A percentile compares a stretch with the other conserved stretches of the same genome.
phyloP scores from a whole-genome alignment of 441 rosid species.

The Syzygium syzygioides region DNA sequence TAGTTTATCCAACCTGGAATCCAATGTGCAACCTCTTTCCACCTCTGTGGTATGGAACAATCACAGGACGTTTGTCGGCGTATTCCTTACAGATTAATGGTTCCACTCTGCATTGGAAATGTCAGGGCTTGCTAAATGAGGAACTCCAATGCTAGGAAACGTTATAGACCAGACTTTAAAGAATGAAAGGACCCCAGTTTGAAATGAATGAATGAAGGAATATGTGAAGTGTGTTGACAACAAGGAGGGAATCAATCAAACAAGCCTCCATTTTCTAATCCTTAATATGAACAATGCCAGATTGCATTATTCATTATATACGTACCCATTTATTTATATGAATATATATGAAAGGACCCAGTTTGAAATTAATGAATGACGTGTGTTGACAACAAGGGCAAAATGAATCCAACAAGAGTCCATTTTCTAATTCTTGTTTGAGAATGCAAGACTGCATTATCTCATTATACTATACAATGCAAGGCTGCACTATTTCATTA shows the following conservation, averaged over 20 bases:
- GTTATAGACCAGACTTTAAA: background rate
- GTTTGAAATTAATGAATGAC: background rate
- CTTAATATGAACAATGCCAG: background rate
- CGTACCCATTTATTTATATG: background rate
- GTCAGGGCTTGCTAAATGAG: background rate
- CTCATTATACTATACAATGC: background rate
- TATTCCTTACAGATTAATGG: slow-evolving; percentile 94
- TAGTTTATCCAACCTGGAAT: slow-evolving; percentile 48
- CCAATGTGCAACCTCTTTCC: slow-evolving; percentile 97
- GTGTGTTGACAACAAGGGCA: background rate
- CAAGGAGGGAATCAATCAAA: background rate
- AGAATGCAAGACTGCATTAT: background rate
- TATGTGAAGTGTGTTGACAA: background rate
- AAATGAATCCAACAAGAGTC: background rate
- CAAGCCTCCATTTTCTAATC: background rate
- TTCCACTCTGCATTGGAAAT: slow-evolving; percentile 53
- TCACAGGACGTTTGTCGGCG: slow-evolving; percentile 61
- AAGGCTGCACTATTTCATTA: background rate
- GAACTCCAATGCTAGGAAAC: background rate
- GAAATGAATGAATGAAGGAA: background rate
- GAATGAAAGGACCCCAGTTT: background rate
- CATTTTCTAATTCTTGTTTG: background rate
- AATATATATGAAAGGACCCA: background rate
- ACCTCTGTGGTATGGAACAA: slow-evolving; percentile 95
- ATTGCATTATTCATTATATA: background rate